A percentile compares a stretch with the other conserved stretches of the same genome.
Conservation (phyloP, 2,329 filamentous ascomycete species). For the Fusarium pseudocircinatum region DNA sequence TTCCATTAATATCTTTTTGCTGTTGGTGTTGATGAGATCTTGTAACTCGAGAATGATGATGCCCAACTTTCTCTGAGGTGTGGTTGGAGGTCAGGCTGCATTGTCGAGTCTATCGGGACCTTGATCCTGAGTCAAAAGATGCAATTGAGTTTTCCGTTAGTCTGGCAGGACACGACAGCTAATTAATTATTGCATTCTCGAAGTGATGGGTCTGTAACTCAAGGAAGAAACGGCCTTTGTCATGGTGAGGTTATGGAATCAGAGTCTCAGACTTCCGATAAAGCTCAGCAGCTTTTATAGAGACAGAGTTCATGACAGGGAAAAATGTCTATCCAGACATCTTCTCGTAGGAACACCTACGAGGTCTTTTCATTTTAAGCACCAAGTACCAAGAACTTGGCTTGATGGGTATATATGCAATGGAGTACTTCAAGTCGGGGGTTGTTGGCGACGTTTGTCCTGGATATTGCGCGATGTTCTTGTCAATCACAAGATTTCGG, state of each 20-base stretch:
- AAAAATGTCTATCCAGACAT: too few relatives aligned
- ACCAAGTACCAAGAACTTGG: fast-evolving
- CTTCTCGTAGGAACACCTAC: too few relatives aligned
- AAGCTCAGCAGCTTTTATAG: not conserved
- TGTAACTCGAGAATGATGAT: not conserved
- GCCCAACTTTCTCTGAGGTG: not conserved
- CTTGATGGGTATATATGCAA: not conserved
- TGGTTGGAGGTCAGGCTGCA: not conserved
- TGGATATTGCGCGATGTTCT: conserved; percentile 27
- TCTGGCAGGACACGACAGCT: not conserved
- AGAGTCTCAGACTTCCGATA: not conserved
- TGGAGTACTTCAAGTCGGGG: not conserved
- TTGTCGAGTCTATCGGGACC: not conserved
- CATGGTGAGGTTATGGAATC: not conserved
- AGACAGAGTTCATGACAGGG: not conserved
- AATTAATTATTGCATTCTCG: too few relatives aligned
- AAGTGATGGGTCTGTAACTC: too few relatives aligned
- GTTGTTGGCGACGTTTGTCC: conserved; percentile 25
- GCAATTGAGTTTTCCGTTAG: not conserved
- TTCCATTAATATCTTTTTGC: not conserved
- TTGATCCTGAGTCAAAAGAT: not conserved
- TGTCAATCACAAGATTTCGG: conserved; percentile 19
- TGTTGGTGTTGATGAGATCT: not conserved
- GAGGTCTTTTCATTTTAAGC: fast-evolving
- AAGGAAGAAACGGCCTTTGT: too few relatives aligned